Evolutionary conservation across 73 alveolate genomes (phyloP).

Genomic region (Symbiodinium pilosum): DNA sequence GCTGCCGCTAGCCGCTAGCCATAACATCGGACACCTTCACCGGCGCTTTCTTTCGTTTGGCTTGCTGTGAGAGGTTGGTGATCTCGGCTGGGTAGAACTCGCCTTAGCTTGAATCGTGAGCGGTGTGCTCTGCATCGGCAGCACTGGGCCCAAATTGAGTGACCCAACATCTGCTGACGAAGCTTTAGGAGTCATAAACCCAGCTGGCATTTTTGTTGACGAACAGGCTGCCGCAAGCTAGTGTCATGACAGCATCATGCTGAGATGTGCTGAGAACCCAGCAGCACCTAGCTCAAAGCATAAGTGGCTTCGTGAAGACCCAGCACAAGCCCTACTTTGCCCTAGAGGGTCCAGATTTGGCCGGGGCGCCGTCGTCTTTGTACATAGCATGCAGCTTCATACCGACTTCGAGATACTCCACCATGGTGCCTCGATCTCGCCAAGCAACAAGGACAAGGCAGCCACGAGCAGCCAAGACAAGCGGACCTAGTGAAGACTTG

Average conservation of each 20-base stretch:
- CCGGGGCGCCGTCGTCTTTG: conserved; percentile 36
- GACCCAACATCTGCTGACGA: too few relatives aligned
- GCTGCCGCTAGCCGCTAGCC: not conserved
- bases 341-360: not conserved
- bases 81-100: not conserved
- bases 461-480: too few relatives aligned
- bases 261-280: too few relatives aligned
- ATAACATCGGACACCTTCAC: not conserved
- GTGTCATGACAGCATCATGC: not conserved
- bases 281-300: not conserved
- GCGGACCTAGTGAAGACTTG: too few relatives aligned
- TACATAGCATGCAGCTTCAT: conserved; percentile 92
- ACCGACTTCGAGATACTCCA: conserved; percentile 33
- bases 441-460: too few relatives aligned
- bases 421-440: conserved; percentile 10
- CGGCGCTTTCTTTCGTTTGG: conserved; percentile 54
- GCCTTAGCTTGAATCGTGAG: not conserved
- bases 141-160: not conserved
- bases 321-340: not conserved
- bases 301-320: not conserved
- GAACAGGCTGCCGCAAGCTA: not conserved
- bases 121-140: too few relatives aligned
- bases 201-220: too few relatives aligned
- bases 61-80: not conserved
- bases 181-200: too few relatives aligned